A percentile compares a stretch with the other conserved stretches of the same genome.
These are phyloP conservation scores for Leptographium flavum DNA, from an alignment of 2,329 filamentous ascomycete genomes.

Conservation along the genomic window DNA sequence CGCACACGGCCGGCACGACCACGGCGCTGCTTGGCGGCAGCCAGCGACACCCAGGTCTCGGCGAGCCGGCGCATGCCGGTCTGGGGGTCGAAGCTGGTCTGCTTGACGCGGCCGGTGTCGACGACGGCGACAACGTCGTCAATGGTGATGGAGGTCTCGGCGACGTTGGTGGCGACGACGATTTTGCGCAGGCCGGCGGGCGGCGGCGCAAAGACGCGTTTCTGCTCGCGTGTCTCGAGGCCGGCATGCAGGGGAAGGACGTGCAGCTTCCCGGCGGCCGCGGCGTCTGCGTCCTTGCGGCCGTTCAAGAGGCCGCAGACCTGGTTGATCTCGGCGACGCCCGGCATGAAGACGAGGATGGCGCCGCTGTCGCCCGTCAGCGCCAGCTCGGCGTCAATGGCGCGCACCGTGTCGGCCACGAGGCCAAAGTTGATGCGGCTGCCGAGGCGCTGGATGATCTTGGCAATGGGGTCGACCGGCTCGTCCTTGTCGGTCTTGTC, in stretches of 20 bases:
- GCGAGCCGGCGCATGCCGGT: slow-evolving; percentile 91
- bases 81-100: slow-evolving; percentile 82
- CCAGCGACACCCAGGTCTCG: slow-evolving; percentile 88
- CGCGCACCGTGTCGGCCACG: slow-evolving; percentile 62
- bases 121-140: slow-evolving; percentile 95
- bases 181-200: slow-evolving; percentile 78
- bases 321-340: slow-evolving; percentile 79
- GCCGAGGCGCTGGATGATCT: slow-evolving; percentile 57
- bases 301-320: slow-evolving; percentile 53
- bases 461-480: slow-evolving; percentile 48
- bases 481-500: slow-evolving; percentile 18
- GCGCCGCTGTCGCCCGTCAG: slow-evolving; percentile 57
- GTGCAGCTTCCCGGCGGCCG: slow-evolving; percentile 36
- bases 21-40: slow-evolving; percentile 85
- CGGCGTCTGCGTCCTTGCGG: slow-evolving; percentile 26
- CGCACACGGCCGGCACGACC: slow-evolving; percentile 89
- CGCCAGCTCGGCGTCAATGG: slow-evolving; percentile 64
- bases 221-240: slow-evolving; percentile 75
- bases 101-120: slow-evolving; percentile 88
- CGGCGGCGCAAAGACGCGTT: slow-evolving; percentile 64
- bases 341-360: slow-evolving; percentile 90
- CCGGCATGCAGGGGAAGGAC: slow-evolving; percentile 86
- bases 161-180: slow-evolving; percentile 90
- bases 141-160: slow-evolving; percentile 96
- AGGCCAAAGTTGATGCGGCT: slow-evolving; percentile 86